These are phyloP conservation scores for Stellera chamaejasme DNA, from an alignment of 345 rosid species.

Conservation along the genomic window DNA sequence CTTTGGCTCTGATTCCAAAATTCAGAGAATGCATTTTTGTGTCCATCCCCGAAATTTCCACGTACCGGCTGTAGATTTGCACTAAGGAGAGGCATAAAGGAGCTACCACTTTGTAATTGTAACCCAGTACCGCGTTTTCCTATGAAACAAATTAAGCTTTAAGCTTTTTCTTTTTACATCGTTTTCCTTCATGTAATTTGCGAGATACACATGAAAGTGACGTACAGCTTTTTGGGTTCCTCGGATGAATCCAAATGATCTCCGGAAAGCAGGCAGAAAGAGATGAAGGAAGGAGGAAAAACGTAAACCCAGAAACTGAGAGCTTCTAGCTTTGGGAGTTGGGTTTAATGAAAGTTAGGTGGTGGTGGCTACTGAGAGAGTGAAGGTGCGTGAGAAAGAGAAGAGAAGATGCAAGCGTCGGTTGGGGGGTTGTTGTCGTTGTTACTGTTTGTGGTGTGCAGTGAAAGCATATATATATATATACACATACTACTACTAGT, in stretches of 20 bases:
- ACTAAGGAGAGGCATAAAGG: background rate
- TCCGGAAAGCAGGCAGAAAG: too few relatives aligned
- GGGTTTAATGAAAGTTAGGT: background rate
- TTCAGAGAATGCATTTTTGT: background rate
- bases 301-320: slow-evolving; percentile 2
- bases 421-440: slow-evolving; percentile 16
- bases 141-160: too few relatives aligned
- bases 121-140: too few relatives aligned
- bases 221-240: too few relatives aligned
- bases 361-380: background rate
- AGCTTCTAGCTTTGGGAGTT: background rate
- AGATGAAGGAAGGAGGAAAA: background rate
- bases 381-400: slow-evolving; percentile 3
- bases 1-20: too few relatives aligned
- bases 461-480: slow-evolving; percentile 20
- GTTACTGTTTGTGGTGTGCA: slow-evolving; percentile 12
- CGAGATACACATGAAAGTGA: too few relatives aligned
- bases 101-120: background rate
- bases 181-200: too few relatives aligned
- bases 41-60: background rate
- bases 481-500: too few relatives aligned
- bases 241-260: too few relatives aligned
- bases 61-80: background rate
- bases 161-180: too few relatives aligned
- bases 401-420: slow-evolving; percentile 9